Evolutionary conservation across 495 filamentous ascomycete species (phyloP).

Genomic region (Penicillium chermesinum): DNA sequence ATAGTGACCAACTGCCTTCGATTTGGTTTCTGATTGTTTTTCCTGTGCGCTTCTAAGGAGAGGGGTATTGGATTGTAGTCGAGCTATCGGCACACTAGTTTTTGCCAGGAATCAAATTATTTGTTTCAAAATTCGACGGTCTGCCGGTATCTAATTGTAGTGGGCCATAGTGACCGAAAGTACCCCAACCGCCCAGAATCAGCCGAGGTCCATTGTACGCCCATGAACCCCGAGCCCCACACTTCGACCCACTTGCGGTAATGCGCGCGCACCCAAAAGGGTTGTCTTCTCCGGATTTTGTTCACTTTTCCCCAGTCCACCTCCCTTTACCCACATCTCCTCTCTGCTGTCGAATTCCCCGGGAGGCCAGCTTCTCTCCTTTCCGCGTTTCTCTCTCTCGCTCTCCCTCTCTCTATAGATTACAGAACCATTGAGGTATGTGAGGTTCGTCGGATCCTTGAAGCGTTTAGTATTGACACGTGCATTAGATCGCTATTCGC

Average conservation of each 20-base stretch:
- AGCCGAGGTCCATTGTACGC: slow-evolving; percentile 23
- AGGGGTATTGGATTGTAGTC: too few species aligned
- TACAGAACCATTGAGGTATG: slow-evolving; percentile 1
- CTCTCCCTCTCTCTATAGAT: slow-evolving; percentile 1
- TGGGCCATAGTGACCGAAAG: not conserved
- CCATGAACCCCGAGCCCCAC: slow-evolving; percentile 1
- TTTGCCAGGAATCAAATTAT: too few species aligned
- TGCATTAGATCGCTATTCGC: too few species aligned
- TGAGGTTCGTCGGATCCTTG: too few species aligned
- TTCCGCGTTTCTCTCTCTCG: slow-evolving; percentile 1
- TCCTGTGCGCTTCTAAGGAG: too few species aligned
- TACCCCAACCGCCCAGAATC: slow-evolving; percentile 1
- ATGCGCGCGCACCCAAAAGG: slow-evolving; percentile 14
- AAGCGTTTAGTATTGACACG: too few species aligned
- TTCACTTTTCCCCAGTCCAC: slow-evolving; percentile 5
- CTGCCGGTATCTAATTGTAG: too few species aligned
- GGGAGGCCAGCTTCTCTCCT: slow-evolving; percentile 1
- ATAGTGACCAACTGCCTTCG: too few species aligned
- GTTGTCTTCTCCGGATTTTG: slow-evolving; percentile 18
- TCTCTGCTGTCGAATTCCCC: slow-evolving; percentile 5
- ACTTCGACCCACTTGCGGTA: slow-evolving; percentile 8
- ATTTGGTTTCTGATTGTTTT: too few species aligned
- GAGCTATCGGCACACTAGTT: too few species aligned
- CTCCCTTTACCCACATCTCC: slow-evolving; percentile 9
- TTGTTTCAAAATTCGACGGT: too few species aligned